Conservation (phyloP, 768 basidiomycete species). For the Pleurotus platypus region DNA sequence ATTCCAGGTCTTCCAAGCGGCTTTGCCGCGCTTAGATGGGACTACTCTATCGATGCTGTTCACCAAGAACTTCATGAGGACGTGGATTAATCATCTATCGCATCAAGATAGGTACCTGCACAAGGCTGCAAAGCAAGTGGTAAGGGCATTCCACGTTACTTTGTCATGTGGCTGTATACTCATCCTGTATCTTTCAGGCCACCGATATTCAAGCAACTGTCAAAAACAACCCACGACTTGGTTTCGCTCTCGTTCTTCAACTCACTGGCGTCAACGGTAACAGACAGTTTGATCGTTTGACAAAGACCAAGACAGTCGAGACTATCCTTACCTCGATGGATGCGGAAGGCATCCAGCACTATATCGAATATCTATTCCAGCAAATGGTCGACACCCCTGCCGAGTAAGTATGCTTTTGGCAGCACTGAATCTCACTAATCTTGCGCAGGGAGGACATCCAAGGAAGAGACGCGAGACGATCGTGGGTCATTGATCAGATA, state of each 20-base stretch:
- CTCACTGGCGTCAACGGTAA: slow-evolving; percentile 81
- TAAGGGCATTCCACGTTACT: slow-evolving; percentile 27
- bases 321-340: slow-evolving; percentile 75
- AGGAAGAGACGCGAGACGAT: slow-evolving; percentile 52
- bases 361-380: slow-evolving; percentile 67
- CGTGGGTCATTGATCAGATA: slow-evolving; percentile 89
- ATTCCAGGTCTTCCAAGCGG: slow-evolving; percentile 86
- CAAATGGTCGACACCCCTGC: slow-evolving; percentile 52
- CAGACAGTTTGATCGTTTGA: slow-evolving; percentile 87
- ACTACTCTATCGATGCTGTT: slow-evolving; percentile 82
- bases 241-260: slow-evolving; percentile 82
- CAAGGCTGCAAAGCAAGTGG: slow-evolving; percentile 83
- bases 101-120: slow-evolving; percentile 85
- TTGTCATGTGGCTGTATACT: neutral
- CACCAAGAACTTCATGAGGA: slow-evolving; percentile 92
- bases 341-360: slow-evolving; percentile 67
- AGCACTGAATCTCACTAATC: slow-evolving; percentile 5
- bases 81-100: slow-evolving; percentile 94
- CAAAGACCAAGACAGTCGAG: slow-evolving; percentile 91
- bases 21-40: slow-evolving; percentile 62
- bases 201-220: slow-evolving; percentile 73
- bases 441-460: slow-evolving; percentile 38
- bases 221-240: slow-evolving; percentile 70
- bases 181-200: slow-evolving; percentile 40
- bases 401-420: slow-evolving; percentile 30